Evolutionary conservation across 2,329 filamentous ascomycete species (phyloP), one percentile per base, ranked within the genome.

Genomic region (Colletotrichum chlorophyti): DNA sequence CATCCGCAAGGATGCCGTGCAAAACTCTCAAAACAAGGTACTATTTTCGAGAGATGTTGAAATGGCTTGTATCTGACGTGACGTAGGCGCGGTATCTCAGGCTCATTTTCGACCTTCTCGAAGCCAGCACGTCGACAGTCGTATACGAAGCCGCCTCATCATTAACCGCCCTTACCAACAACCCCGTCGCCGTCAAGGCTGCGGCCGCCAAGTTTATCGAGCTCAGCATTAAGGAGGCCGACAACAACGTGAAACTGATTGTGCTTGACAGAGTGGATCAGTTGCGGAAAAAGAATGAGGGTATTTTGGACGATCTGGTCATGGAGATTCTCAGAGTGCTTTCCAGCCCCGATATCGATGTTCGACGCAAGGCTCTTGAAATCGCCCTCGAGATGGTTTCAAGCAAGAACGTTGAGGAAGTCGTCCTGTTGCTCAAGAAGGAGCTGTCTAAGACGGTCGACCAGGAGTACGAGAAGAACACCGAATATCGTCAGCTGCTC

Each of bases 181-280:
- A 99, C 76, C 94, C 95, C 1, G 95, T 99, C 11, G 95, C 95
- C 15, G 94, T 99, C 59, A 99, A 98, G 78, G 95, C 95, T 23
- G 95, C 95, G 9, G 95, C 95, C 12, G 85, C 87, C 66, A 99
- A 99, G 72, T 95, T 99, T 72, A 97, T 98, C 64, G 95, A 99
- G 74, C 82, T 99, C 8, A 93, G 91, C 72, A 97, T 99, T 72
- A 97, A 96, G 77, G 95, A 98, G 76, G 89, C 95, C 1, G 95
- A 99, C 74, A 99, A 99, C 81, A 99, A 99, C 71, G 95, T 99
- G 64, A 99, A 99, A 79, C 87, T 99, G 41, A 99, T 99, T 66
- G 95, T 99, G 17, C 83, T 99, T 38, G 95, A 98, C 70, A 90
- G 94, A 41, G 95, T 99, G 32, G 90, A 97, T 68, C 89, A 94